These are phyloP conservation scores for Penicillium riverlandense DNA, from an alignment of 495 filamentous ascomycete genomes.

Conservation along the genomic window DNA sequence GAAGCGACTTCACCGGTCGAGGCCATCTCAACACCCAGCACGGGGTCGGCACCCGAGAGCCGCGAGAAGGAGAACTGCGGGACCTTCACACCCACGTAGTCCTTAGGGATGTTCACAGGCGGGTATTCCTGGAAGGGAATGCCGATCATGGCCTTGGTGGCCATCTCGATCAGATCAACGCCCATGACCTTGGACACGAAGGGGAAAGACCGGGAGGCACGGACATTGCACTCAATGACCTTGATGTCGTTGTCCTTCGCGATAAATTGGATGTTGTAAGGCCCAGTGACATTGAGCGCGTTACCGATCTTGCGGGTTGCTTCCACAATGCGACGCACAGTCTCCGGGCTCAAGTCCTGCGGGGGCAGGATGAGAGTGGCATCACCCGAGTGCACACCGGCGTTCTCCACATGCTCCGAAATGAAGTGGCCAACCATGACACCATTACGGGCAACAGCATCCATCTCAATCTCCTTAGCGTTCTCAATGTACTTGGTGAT, in stretches of 20 bases:
- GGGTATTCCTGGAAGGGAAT: conserved; percentile 78
- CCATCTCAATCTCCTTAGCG: conserved; percentile 95
- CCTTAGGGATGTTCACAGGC: conserved; percentile 59
- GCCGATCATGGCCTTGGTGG: conserved; percentile 93
- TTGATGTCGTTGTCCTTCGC: conserved; percentile 99
- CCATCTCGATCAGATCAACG: conserved; percentile 96
- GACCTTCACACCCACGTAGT: conserved; percentile 95
- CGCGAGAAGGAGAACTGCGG: conserved; percentile 98
- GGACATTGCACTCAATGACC: conserved; percentile 95
- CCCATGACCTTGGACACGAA: conserved; percentile 99
- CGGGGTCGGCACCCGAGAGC: conserved; percentile 90
- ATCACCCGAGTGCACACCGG: conserved; percentile 96
- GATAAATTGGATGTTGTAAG: conserved; percentile 99
- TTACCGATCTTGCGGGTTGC: conserved; percentile 92
- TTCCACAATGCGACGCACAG: conserved; percentile 84
- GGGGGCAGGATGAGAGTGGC: conserved; percentile 94
- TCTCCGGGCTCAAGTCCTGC: conserved; percentile 86
- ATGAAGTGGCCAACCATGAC: conserved; percentile 88
- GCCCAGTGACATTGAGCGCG: conserved; percentile 92
- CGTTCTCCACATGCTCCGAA: conserved; percentile 95
- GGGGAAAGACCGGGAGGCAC: conserved; percentile 92
- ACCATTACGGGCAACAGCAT: conserved; percentile 84
- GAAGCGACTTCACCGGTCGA: conserved; percentile 97
- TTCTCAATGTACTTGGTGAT: conserved; percentile 99
- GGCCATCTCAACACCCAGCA: conserved; percentile 97